These are phyloP conservation scores for Passiflora organensis DNA, from an alignment of 345 rosid genomes.

Conservation along the genomic window DNA sequence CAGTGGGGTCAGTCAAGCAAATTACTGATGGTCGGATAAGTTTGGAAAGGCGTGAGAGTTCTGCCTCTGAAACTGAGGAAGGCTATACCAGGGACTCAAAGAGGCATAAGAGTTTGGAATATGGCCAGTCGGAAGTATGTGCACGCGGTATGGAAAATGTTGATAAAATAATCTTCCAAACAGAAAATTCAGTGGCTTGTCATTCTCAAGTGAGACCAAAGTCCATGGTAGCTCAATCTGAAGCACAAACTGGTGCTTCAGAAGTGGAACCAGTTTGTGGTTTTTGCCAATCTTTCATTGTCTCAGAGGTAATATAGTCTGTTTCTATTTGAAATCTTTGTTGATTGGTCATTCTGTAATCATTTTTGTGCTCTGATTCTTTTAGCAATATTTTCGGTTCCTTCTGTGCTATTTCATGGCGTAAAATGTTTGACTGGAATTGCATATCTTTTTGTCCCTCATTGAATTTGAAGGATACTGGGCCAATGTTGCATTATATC, in stretches of 20 bases:
- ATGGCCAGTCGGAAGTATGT: constrained; percentile 15
- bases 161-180: constrained; percentile 11
- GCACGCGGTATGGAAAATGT: constrained; percentile 4
- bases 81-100: constrained; percentile 34
- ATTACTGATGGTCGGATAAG: constrained; percentile 17
- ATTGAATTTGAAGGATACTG: constrained; percentile 44
- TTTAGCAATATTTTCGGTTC: not conserved
- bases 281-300: constrained; percentile 58
- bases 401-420: not conserved
- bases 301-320: constrained; percentile 45
- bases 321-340: not conserved
- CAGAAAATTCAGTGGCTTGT: constrained; percentile 19
- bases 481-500: constrained; percentile 63
- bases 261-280: constrained; percentile 42
- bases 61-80: constrained; percentile 32
- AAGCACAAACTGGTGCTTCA: constrained; percentile 11
- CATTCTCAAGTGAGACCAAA: constrained; percentile 9
- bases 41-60: constrained; percentile 25
- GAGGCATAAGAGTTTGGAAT: constrained; percentile 47
- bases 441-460: not conserved
- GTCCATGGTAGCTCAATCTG: constrained; percentile 5
- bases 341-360: not conserved
- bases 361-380: not conserved
- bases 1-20: constrained; percentile 20
- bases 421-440: not conserved